phyloP scores from a whole-genome alignment of 768 basidiomycete genomes.

The Rhodotorula toruloides region DNA sequence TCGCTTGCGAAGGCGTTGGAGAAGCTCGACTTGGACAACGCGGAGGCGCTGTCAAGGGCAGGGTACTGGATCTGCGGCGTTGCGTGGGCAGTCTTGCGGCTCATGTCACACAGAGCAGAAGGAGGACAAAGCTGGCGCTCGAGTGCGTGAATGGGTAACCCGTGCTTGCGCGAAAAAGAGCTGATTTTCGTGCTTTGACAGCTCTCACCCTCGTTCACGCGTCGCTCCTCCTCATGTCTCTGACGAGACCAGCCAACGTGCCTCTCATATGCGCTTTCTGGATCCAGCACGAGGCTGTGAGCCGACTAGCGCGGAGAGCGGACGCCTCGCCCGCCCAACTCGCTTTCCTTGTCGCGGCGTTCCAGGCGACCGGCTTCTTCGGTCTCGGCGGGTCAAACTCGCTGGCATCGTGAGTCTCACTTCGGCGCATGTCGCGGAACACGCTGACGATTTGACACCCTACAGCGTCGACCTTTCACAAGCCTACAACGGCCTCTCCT shows the following conservation, averaged over 20 bases:
- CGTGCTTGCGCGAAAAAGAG: too few species aligned
- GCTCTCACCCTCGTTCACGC: background rate
- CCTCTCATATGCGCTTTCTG: conserved; percentile 17
- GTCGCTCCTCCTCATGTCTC: conserved; percentile 8
- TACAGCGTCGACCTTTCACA: conserved; percentile 32
- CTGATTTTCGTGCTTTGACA: background rate
- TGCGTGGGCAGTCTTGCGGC: background rate
- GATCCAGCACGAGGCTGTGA: conserved; percentile 6
- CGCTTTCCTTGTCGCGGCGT: background rate
- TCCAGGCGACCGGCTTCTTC: conserved; percentile 23
- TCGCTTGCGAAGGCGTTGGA: background rate
- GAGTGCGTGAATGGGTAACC: background rate
- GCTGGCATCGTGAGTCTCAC: conserved; percentile 27
- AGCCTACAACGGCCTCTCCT: conserved; percentile 26
- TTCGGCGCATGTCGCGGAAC: background rate
- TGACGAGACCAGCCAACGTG: conserved; percentile 8
- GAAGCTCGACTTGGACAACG: background rate
- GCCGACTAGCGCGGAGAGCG: background rate
- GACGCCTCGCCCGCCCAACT: background rate
- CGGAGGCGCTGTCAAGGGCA: background rate
- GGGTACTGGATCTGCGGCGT: background rate
- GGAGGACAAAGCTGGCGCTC: background rate
- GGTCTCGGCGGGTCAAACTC: conserved; percentile 27
- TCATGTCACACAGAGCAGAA: background rate
- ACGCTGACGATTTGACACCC: too few species aligned